Evolutionary conservation across 139 green algal genomes (phyloP), one percentile per base, ranked within the genome.

Genomic region (Volvox reticuliferus): DNA sequence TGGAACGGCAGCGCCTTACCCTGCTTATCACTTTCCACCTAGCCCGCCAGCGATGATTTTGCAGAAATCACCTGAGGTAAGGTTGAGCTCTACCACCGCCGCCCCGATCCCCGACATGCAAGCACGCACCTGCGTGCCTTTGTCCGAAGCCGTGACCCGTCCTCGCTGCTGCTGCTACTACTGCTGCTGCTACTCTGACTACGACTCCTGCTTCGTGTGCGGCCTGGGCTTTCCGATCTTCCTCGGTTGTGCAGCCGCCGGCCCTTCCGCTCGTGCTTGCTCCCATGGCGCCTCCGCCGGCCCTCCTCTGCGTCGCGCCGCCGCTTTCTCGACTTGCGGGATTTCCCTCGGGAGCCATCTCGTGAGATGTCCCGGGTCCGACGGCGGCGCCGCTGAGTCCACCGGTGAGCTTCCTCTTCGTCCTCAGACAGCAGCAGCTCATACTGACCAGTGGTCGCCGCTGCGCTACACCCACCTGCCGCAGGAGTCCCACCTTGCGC

Each of bases 401-500:
- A 22, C 9, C 36, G 18, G 2, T 55, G 12, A 22, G 32, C 67
- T 5, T 68, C 35, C 1, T 26, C 69, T 30, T 89, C 85, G 17
- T 82, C 85, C 12, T 82, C 85, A 5, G 85, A 89, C 0, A 71
- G 37, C 68, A 89, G 69, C n/a, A 89, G 69, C 44, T 89, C 85
- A n/a, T 89, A 89, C 3, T 69, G 65, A 0, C 65, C 82, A 17
- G 33, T 17, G 1, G n/a, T 33, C 0, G 62, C 19, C 2, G 30
- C 81, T 30, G 62, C 65, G 9, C 44, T 55, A 55, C 44, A 55
- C 9, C 44, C 44, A 55, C 44, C 44, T 28, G 65, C 65, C 65
- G 12, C 65, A 9, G 65, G 65, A 24, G 65, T 73, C 65, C 12
- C 65, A 26, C 44, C 44, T 55, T 55, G 44, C 9, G 44, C 44